Percentiles rank a stretch among this genome's conserved stretches.
phyloP scores from a whole-genome alignment of 805 yeast species.

The Sugiyamaella valdiviana region DNA sequence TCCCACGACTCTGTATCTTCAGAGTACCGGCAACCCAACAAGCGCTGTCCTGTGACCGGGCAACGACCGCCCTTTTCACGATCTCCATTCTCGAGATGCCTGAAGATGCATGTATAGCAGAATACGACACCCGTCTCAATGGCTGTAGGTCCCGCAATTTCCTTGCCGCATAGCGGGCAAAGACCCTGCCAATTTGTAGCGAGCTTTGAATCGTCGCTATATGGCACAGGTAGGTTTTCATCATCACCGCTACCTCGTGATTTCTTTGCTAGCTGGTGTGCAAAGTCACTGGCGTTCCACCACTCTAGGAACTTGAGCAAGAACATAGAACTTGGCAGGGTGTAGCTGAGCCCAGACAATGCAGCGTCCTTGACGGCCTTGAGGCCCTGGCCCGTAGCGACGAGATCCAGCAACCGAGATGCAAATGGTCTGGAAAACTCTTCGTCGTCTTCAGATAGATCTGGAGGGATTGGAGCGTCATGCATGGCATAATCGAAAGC shows the following conservation, averaged over 20 bases:
- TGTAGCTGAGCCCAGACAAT: conserved; percentile 31
- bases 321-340: conserved; percentile 77
- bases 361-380: conserved; percentile 22
- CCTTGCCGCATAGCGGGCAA: conserved; percentile 68
- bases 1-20: conserved; percentile 57
- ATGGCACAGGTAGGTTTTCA: conserved; percentile 22
- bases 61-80: conserved; percentile 60
- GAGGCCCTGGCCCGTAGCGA: conserved; percentile 30
- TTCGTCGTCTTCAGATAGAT: conserved; percentile 1
- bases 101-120: conserved; percentile 80
- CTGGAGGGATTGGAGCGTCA: conserved; percentile 2
- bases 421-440: conserved; percentile 6
- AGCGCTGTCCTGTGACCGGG: conserved; percentile 69
- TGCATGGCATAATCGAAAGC: conserved; percentile 22
- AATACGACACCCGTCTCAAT: conserved; percentile 89
- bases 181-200: not conserved
- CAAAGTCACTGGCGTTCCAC: conserved; percentile 81
- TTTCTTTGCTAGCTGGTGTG: conserved; percentile 48
- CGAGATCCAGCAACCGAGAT: conserved; percentile 11
- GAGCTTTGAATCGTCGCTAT: conserved; percentile 6
- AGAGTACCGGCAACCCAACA: conserved; percentile 66
- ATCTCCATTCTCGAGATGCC: conserved; percentile 47
- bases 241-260: conserved; percentile 18
- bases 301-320: conserved; percentile 80
- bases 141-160: conserved; percentile 70